A percentile compares a stretch with the other conserved stretches of the same genome.
phyloP scores from a whole-genome alignment of 805 yeast species.

The Candida peoriensis region DNA sequence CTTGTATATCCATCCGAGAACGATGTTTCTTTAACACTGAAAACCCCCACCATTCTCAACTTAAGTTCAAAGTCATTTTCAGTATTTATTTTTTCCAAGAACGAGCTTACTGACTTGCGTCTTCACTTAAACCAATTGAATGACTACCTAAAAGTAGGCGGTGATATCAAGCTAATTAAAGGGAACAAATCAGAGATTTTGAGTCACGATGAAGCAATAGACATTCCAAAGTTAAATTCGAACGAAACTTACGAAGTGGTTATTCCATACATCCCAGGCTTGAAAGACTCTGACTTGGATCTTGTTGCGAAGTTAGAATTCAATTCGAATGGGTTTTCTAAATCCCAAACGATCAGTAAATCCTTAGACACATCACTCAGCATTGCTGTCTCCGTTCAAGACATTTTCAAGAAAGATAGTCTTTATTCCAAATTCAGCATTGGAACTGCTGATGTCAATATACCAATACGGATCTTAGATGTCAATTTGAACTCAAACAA shows the following conservation, averaged over 20 bases:
- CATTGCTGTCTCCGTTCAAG: constrained; percentile 76
- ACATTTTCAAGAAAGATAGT: constrained; percentile 53
- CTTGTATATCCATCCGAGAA: constrained; percentile 8
- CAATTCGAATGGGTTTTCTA: constrained; percentile 2
- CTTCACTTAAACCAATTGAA: constrained; percentile 7
- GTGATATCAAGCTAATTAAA: neutral
- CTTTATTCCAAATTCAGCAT: constrained; percentile 66
- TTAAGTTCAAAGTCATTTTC: constrained; percentile 16
- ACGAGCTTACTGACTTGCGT: constrained; percentile 3
- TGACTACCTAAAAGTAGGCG: constrained; percentile 3
- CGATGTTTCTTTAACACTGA: constrained; percentile 17
- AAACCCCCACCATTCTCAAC: constrained; percentile 14
- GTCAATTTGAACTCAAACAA: constrained; percentile 36
- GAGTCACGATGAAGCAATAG: neutral
- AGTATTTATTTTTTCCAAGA: constrained; percentile 9
- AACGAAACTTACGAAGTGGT: constrained; percentile 20
- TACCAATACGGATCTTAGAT: constrained; percentile 49
- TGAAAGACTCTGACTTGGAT: constrained; percentile 6
- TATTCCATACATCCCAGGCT: constrained; percentile 29
- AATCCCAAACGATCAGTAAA: constrained; percentile 18
- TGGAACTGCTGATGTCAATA: constrained; percentile 45
- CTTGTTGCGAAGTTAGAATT: constrained; percentile 13
- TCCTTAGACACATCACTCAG: constrained; percentile 49
- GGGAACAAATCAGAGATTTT: constrained; percentile 3
- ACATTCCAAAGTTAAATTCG: constrained; percentile 1